Evolutionary conservation across 495 filamentous ascomycete genomes (phyloP).

Genomic region (Aspergillus taichungensis): DNA sequence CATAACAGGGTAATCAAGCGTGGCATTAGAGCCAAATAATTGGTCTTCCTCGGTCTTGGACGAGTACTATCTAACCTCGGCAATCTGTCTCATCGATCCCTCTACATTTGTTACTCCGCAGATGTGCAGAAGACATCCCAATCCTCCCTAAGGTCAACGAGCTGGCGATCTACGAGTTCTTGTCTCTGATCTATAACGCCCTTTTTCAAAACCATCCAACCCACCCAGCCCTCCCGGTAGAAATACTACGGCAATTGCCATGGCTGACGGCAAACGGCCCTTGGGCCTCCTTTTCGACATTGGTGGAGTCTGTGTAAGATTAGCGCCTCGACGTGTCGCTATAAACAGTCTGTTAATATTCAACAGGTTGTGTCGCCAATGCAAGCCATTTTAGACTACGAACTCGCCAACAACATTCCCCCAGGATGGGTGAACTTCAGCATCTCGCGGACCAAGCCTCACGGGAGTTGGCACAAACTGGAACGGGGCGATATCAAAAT

Average conservation of each 20-base stretch:
- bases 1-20: not conserved
- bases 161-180: not conserved
- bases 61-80: conserved; percentile 15
- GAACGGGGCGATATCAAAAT: conserved; percentile 68
- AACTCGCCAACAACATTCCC: conserved; percentile 63
- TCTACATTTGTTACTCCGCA: conserved; percentile 9
- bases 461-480: conserved; percentile 78
- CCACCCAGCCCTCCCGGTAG: not conserved
- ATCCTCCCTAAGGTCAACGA: not conserved
- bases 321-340: not conserved
- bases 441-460: conserved; percentile 68
- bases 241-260: conserved; percentile 4
- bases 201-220: not conserved
- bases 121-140: not conserved
- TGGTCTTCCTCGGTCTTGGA: conserved; percentile 6
- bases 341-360: not conserved
- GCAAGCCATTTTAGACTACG: conserved; percentile 86
- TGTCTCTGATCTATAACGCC: conserved; percentile 1
- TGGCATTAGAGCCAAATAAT: not conserved
- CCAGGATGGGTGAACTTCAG: conserved; percentile 84
- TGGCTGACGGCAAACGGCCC: conserved; percentile 42
- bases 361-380: conserved; percentile 82
- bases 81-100: conserved; percentile 4
- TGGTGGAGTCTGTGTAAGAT: conserved; percentile 86
- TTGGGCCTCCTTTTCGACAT: conserved; percentile 91